A percentile compares a stretch with the other conserved stretches of the same genome.
phyloP scores from a whole-genome alignment of 176 grass and related monocot species.

The Oropetium thomaeum region DNA sequence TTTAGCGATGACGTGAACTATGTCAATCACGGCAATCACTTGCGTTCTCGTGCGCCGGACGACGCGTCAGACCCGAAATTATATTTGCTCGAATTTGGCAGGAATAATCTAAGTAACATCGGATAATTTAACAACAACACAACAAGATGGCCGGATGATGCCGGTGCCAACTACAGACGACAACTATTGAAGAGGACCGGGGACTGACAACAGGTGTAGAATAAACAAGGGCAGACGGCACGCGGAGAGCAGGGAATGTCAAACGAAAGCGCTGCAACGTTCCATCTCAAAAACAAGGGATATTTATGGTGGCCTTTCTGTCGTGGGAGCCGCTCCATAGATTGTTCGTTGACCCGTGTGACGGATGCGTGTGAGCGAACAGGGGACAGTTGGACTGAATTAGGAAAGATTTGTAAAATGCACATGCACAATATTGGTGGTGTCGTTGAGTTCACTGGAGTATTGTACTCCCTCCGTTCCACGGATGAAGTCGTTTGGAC shows the following conservation, averaged over 20 bases:
- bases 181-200: neutral
- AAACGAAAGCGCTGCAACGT: neutral
- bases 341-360: neutral
- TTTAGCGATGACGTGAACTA: too few relatives aligned
- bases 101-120: too few relatives aligned
- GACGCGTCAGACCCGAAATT: too few relatives aligned
- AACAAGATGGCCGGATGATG: too few relatives aligned
- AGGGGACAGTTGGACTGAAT: neutral
- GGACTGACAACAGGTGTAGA: constrained; percentile 2
- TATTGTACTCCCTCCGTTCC: too few relatives aligned
- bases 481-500: too few relatives aligned
- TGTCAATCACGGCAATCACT: too few relatives aligned
- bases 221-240: neutral
- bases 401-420: too few relatives aligned
- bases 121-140: too few relatives aligned
- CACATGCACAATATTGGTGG: too few relatives aligned
- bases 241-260: neutral
- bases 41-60: too few relatives aligned
- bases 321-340: neutral
- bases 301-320: neutral
- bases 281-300: neutral
- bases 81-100: too few relatives aligned
- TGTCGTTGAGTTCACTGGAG: neutral
- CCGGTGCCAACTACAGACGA: neutral
- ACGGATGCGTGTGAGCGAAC: neutral